Base-by-base conservation (phyloP, 2,329 filamentous ascomycete species). In the Drechslerella coelobrocha region DNA sequence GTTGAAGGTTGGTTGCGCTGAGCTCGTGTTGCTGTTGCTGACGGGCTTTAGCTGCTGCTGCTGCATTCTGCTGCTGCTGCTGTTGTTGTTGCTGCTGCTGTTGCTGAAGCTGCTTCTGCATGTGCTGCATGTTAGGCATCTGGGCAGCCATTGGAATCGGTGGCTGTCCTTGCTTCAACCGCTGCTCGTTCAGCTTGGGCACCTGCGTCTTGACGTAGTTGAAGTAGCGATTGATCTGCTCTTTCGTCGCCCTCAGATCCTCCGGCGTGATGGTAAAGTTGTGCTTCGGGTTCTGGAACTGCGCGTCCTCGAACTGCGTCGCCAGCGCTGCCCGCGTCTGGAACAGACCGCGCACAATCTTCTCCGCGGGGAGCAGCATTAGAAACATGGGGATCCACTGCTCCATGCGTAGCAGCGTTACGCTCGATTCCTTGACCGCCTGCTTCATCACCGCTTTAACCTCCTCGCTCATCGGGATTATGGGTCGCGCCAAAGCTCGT, bases 381-480 rank as follows among this genome's bases (percentile, higher is more conserved):
- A 65, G 29, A 37, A 71, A 63, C 59, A 71, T 71, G 2, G 66
- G 66, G 17, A 71, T 71, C 66, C 59, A 71, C 37, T 71, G 66
- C 59, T 71, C 66, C 59, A 63, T 65, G 10, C 60, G 17, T 8
- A 55, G 26, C 1, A 71, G 54, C 21, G 57, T 41, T 12, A 59
- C 21, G 1, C 59, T 63, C 1, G 48, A 59, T 19, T 71, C 66
- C 27, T 53, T 63, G 2, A 71, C 51, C 10, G 59, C 54, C 23
- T 63, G 47, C 27, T 53, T 63, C 26, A 62, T 71, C 14, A 60
- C 53, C 5, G 45, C 59, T 14, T 61, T 63, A 21, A 71, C 60
- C 26, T 71, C 59, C 12, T 71, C 60, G 26, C 59, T 63, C 66
- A 71, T 71, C 29, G 52, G 59, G 24, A 71, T 61, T 31, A 71